phyloP scores from a whole-genome alignment of 129 eudicot species.

The Scalesia atractyloides region DNA sequence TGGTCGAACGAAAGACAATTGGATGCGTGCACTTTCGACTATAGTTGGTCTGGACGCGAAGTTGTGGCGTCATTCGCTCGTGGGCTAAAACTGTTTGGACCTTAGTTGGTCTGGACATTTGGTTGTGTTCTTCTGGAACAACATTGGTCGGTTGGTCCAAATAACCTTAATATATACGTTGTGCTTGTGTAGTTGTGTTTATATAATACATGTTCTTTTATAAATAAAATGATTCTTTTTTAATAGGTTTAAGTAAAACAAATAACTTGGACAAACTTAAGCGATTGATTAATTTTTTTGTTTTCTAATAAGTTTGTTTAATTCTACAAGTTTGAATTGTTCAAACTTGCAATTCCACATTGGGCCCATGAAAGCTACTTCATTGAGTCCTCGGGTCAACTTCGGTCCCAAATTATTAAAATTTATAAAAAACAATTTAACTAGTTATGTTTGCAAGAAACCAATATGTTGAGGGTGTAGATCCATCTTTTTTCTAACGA shows the following conservation, averaged over 20 bases:
- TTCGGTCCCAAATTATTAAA: constrained; percentile 1
- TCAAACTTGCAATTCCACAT: constrained; percentile 9
- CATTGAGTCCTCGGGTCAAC: constrained; percentile 9
- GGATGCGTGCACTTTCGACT: no score
- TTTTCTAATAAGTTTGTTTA: background rate
- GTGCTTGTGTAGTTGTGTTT: background rate
- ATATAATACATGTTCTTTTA: background rate
- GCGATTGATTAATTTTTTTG: background rate
- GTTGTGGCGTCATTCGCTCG: no score
- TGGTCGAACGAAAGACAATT: no score
- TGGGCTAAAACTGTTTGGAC: no score
- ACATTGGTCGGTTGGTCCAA: no score
- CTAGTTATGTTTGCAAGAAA: background rate
- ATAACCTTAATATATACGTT: background rate
- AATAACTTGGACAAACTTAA: background rate
- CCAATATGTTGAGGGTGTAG: background rate
- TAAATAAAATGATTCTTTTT: background rate
- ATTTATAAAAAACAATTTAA: background rate
- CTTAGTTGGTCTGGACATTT: no score
- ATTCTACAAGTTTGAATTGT: constrained; percentile 21
- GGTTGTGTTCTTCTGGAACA: no score
- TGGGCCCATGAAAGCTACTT: constrained; percentile 14
- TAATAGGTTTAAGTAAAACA: background rate
- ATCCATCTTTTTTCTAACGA: no score
- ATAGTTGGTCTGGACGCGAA: no score